These are phyloP conservation scores for Vitis amurensis DNA, from an alignment of 164 flowering plant species.

Conservation along the genomic window DNA sequence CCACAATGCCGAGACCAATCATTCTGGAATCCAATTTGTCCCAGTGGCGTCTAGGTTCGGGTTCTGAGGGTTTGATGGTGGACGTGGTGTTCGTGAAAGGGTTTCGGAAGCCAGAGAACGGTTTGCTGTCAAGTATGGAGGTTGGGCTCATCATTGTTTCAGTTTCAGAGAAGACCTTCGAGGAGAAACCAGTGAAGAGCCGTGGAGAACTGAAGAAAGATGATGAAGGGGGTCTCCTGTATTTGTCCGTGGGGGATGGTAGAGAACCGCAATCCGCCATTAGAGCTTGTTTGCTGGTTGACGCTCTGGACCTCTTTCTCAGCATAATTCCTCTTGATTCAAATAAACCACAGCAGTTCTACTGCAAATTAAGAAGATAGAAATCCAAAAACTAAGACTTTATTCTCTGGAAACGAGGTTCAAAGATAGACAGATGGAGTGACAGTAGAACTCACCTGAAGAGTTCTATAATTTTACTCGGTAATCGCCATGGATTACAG, in stretches of 20 bases:
- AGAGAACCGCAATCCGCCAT: constrained; percentile 46
- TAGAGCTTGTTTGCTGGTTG: constrained; percentile 18
- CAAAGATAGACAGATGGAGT: constrained; percentile 3
- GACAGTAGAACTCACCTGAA: constrained; percentile 2
- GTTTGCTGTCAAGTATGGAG: constrained; percentile 68
- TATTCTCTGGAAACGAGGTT: background rate
- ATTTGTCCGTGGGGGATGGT: constrained; percentile 33
- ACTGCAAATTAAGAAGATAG: constrained; percentile 10
- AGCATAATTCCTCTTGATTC: constrained; percentile 6
- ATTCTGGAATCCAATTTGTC: constrained; percentile 43
- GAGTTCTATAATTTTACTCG: background rate
- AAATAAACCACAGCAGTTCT: background rate
- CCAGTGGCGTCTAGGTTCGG: constrained; percentile 40
- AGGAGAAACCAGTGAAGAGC: constrained; percentile 44
- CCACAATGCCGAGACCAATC: constrained; percentile 69
- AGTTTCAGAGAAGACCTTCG: constrained; percentile 43
- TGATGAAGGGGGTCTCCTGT: constrained; percentile 38
- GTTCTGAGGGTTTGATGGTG: constrained; percentile 33
- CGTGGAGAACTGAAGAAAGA: constrained; percentile 59
- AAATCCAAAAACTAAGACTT: background rate
- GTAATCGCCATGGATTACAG: constrained; percentile 6
- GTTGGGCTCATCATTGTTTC: constrained; percentile 75
- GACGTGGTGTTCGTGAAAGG: constrained; percentile 41
- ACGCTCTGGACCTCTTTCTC: constrained; percentile 21
- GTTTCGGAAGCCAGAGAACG: constrained; percentile 44